Conservation (phyloP, 257 asterid genomes). For the Solanum tacnaense region DNA sequence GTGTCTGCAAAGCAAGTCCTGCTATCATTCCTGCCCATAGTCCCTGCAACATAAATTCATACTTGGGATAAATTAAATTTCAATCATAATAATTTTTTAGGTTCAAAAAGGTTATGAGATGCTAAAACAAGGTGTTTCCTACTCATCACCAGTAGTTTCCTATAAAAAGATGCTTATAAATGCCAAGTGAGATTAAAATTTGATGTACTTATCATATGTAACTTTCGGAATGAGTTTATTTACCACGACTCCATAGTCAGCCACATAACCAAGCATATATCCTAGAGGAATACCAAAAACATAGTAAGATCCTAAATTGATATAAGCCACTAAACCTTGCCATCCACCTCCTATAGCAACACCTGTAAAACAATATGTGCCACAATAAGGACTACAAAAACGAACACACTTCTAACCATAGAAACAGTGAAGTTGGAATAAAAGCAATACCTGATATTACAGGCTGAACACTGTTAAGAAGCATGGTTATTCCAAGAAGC, state of each 20-base stretch:
- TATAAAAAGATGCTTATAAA: background rate
- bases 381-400: background rate
- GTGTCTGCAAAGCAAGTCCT: conserved; percentile 49
- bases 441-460: conserved; percentile 54
- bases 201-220: background rate
- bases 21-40: conserved; percentile 79
- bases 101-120: background rate
- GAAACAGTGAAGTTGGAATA: background rate
- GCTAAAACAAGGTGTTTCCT: background rate
- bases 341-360: conserved; percentile 82
- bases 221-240: background rate
- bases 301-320: conserved; percentile 64
- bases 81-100: background rate
- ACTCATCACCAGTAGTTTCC: background rate
- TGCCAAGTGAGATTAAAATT: background rate
- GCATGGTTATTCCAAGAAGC: conserved; percentile 65
- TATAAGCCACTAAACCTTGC: conserved; percentile 70
- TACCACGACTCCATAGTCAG: conserved; percentile 48
- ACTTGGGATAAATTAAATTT: background rate
- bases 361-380: conserved; percentile 21
- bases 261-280: conserved; percentile 46
- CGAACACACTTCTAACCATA: background rate
- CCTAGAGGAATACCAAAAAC: conserved; percentile 63
- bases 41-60: conserved; percentile 27
- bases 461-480: conserved; percentile 76